phyloP scores from a whole-genome alignment of 2,329 filamentous ascomycete species.

The Diaporthe sp. region DNA sequence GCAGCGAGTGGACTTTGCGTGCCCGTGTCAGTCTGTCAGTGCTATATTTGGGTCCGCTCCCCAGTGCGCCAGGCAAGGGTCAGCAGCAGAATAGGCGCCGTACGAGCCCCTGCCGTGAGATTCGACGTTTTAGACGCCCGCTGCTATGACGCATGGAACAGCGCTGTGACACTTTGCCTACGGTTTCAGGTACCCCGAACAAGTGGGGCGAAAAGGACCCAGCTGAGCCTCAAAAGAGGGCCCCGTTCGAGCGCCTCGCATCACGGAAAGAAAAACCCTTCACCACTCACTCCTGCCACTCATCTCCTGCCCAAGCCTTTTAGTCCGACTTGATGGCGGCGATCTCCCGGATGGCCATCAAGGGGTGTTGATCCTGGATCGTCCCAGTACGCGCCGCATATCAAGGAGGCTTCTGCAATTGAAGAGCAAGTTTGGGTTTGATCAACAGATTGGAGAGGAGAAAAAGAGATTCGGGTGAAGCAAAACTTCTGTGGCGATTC shows the following conservation, averaged over 20 bases:
- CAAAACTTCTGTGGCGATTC: background rate
- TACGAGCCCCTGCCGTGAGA: conserved; percentile 3
- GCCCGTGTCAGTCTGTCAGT: background rate
- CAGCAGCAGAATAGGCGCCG: conserved; percentile 10
- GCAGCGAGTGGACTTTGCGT: background rate
- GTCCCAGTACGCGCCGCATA: background rate
- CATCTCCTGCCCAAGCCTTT: background rate
- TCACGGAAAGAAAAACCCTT: background rate
- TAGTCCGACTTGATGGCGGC: conserved; percentile 9
- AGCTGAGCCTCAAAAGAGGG: conserved; percentile 8
- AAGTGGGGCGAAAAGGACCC: conserved; percentile 6
- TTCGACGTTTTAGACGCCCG: conserved; percentile 27
- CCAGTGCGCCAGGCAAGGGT: conserved; percentile 2
- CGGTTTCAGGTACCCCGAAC: conserved; percentile 23
- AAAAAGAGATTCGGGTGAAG: background rate
- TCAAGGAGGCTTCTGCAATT: background rate
- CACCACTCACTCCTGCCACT: background rate
- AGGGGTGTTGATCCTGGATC: background rate
- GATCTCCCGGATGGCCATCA: conserved; percentile 17
- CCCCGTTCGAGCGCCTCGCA: background rate
- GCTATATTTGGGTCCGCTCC: conserved; percentile 24
- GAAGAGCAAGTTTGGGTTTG: conserved; percentile 12
- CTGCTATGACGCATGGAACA: conserved; percentile 18
- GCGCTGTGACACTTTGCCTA: conserved; percentile 27
- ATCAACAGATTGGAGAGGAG: background rate